Evolutionary conservation across 2,329 filamentous ascomycete genomes (phyloP), one percentile per base, ranked within the genome.

Genomic region (Penicillium sp.): DNA sequence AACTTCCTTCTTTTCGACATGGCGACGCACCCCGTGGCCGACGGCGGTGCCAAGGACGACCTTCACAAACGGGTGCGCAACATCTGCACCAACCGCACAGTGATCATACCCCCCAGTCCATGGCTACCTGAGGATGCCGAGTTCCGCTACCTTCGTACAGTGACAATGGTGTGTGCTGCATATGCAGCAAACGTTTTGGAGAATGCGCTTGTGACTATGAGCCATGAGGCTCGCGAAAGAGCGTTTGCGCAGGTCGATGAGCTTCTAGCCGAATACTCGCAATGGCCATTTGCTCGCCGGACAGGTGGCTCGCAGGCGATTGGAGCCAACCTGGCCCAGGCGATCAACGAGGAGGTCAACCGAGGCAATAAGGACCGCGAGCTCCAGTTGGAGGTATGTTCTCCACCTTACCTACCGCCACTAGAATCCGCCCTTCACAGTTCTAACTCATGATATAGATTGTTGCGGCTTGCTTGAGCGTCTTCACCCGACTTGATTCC

Each of bases 1-100:
- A 99, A 99, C 83, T 99, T 99, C 82, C 86, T 99, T 67, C 90
- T 99, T 66, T 99, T 99, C 83, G 95, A 99, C 81, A 99, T 99
- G 95, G 95, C 95, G 60, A 99, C 95, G 66, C 95, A 99, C 78
- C 95, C 95, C 45, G 93, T 99, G 60, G 94, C 93, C 66, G 95
- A 99, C 73, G 91, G 93, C 67, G 94, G 92, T 73, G 95, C 95
- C 73, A 99, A 99, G 82, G 95, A 98, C 74, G 95, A 99, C 81
- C 95, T 99, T 73, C 87, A 95, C 71, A 88, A 91, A 75, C 90
- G 95, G 71, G 94, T 98, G 67, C 89, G 94, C 75, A 96, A 91
- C 75, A 87, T 98, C 62, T 88, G 97, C 68, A 97, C 92, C 63
- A 93, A 93, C 80, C 89, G 95, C 71, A 99, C 95, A 55, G 91